These are phyloP conservation scores for Glomus cerebriforme DNA, from an alignment of 192 early-diverging fungal genomes.

Conservation along the genomic window DNA sequence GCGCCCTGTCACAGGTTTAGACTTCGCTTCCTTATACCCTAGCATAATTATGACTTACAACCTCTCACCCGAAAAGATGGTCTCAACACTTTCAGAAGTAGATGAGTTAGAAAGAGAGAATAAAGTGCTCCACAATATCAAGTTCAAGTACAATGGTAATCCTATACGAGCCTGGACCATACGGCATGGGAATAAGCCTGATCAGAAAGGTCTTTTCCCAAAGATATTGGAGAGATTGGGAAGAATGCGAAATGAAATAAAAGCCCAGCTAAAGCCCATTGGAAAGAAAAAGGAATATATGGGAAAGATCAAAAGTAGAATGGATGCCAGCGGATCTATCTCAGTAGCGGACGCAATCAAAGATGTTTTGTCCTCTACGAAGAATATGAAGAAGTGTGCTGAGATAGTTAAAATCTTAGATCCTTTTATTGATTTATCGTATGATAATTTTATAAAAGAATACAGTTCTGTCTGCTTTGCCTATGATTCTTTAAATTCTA, in stretches of 20 bases:
- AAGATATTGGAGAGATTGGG: conserved; percentile 1
- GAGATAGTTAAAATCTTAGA: background rate
- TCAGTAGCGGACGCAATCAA: background rate
- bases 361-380: background rate
- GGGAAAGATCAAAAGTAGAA: conserved; percentile 7
- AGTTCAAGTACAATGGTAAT: background rate
- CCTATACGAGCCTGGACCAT: conserved; percentile 9
- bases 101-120: too few relatives aligned
- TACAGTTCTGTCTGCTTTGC: background rate
- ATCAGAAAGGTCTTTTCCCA: conserved; percentile 3
- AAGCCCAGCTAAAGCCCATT: too few relatives aligned
- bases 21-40: too few relatives aligned
- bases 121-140: too few relatives aligned
- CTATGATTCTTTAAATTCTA: conserved; percentile 9
- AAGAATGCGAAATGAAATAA: conserved; percentile 6
- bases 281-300: conserved; percentile 23
- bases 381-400: background rate
- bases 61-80: conserved; percentile 13
- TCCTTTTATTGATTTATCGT: conserved; percentile 10
- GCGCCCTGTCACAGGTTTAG: too few relatives aligned
- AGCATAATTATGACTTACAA: conserved; percentile 29
- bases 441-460: too few relatives aligned
- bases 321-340: background rate
- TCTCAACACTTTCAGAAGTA: conserved; percentile 14
- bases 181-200: background rate